Base-by-base conservation (phyloP, 495 filamentous ascomycete species). In the Aspergillus cristatus region DNA sequence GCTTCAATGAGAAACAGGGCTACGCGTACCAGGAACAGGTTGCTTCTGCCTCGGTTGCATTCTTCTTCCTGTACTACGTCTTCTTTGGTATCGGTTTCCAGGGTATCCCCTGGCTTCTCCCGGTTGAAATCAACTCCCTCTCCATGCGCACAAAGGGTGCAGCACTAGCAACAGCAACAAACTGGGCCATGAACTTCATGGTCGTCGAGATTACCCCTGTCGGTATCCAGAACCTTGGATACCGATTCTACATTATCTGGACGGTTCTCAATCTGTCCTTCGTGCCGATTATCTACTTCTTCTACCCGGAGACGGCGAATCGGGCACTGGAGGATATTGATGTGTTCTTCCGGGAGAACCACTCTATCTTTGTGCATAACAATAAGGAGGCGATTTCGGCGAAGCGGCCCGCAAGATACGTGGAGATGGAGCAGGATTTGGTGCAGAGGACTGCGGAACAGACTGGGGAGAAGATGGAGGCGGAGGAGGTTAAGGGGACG, bases 161-260 rank as follows among this genome's bases (percentile, higher is more conserved):
- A 0, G 72, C 73, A 0, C 42, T 76, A 5, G 69, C 58, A 4
- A 67, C 74, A 4, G 72, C 68, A 1, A 71, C 68, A 6, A 74
- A 75, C 40, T 76, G 74, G 73, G 63, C 72, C 37, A 63, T 72
- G 51, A 79, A 81, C 45, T 81, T 74, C 43, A 70, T 74, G 58
- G 61, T 80, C 15, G 78, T 79, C 12, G 67, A 77, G 50, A 71
- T 78, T 28, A 82, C 76, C 0, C 75, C 73, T 0, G 60, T 67
- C 16, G 74, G 72, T 15, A 72, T 77, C 42, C 50, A 68, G 28
- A 60, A 48, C 32, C 52, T 76, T 1, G 48, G 57, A 1, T 79
- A 73, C 75, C 51, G 58, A 17, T 76, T 76, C 45, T 81, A 72
- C 46, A 67, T 79, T 34, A 70, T 77, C 28, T 81, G 69, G 60